Evolutionary conservation across 2,329 filamentous ascomycete species (phyloP), one percentile per base, ranked within the genome.

Genomic region (Blastomyces gilchristii): DNA sequence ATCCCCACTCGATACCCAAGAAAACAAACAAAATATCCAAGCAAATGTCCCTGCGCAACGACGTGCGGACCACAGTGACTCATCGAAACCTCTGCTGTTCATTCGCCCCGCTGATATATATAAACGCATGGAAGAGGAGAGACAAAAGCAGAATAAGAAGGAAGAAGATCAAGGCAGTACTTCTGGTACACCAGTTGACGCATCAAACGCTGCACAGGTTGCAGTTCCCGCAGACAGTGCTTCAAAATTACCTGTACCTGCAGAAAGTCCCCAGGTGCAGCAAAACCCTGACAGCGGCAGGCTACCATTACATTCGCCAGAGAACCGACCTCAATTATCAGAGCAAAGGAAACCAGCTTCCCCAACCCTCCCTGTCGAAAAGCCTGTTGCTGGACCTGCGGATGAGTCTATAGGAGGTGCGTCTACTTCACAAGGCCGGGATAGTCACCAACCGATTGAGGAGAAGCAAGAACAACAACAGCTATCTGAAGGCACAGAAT

Each of bases 51-150:
- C 60, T n/a, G 65, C 68, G 7, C 43, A 52, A 39, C 69, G 69
- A 12, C 56, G 57, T 9, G 66, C 65, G 31, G 37, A 53, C 31
- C 56, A 60, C 16, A 75, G 75, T 34, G 43, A 41, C 4, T 67
- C 80, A 47, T 71, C 77, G 59, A 86, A 86, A 68, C 72, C 83
- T 0, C 75, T 84, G 25, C 82, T 86, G 0, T 86, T 93, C 67
- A 81, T 91, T 63, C 82, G 88, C 47, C 89, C 90, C 1, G 83
- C 87, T 14, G 90, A 95, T 67, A 87, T 92, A 52, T 92, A 93
- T 72, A 87, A 83, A 70, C 84, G 87, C 6, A 80, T 87, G 72
- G 84, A 84, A 61, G 87, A 90, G 67, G 87, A 89, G 67, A 81
- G 80, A 61, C 79, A 83, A 65, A 81, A 77, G 67, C 81, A 83